These are phyloP conservation scores for Trichoderma citrinoviride DNA, from an alignment of 2,329 filamentous ascomycete species.

Conservation along the genomic window DNA sequence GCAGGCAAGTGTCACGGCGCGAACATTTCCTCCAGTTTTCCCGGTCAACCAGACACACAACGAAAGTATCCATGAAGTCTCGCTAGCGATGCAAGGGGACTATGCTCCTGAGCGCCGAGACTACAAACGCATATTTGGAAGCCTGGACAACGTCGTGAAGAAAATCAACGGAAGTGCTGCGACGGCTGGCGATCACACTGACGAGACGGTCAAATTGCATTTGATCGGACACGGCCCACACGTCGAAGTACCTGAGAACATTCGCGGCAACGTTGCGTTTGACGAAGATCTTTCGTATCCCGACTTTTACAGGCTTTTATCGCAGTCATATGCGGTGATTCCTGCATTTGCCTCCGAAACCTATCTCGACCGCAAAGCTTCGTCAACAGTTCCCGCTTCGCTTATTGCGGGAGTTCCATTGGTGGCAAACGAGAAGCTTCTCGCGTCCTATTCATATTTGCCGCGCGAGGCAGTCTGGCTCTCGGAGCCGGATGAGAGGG, in stretches of 20 bases:
- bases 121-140: conserved; percentile 15
- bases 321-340: conserved; percentile 15
- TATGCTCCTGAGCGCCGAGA: conserved; percentile 18
- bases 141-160: conserved; percentile 9
- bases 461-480: conserved; percentile 9
- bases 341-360: conserved; percentile 17
- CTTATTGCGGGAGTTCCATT: conserved; percentile 15
- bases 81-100: conserved; percentile 14
- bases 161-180: neutral
- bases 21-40: conserved; percentile 16
- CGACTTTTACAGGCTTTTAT: conserved; percentile 12
- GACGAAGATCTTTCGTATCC: conserved; percentile 16
- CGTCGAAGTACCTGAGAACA: neutral
- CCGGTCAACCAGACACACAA: conserved; percentile 7
- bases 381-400: conserved; percentile 13
- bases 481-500: conserved; percentile 1
- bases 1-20: conserved; percentile 14
- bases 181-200: neutral
- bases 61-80: neutral
- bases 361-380: conserved; percentile 15
- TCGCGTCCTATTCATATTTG: conserved; percentile 12
- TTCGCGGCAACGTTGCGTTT: conserved; percentile 7
- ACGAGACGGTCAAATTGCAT: conserved; percentile 6
- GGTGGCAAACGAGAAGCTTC: conserved; percentile 5
- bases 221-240: conserved; percentile 11